Base-by-base conservation (phyloP, 139 green algal genomes). In the Protoeuglena noctilucae region DNA sequence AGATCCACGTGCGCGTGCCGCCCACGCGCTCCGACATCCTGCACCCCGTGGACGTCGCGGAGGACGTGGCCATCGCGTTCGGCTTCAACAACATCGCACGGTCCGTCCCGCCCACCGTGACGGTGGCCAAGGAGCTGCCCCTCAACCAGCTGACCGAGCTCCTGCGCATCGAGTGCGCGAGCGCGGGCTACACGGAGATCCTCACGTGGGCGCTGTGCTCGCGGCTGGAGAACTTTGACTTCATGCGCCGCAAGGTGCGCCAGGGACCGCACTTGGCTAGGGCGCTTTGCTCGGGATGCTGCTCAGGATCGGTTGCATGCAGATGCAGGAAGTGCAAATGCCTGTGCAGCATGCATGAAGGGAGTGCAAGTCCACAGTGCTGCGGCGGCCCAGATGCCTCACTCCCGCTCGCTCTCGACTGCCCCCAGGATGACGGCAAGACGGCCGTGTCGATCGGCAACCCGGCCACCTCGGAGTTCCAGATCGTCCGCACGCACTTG, bases 41-140 rank as follows among this genome's bases (percentile, higher is more conserved):
- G 58, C 90, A 98, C 52, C 73, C 83, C 7, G 94, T 82, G 54
- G 91, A 98, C 63, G 79, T 98, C 28, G 81, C 89, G 73, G 91
- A 98, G 76, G 90, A 98, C 63, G 86, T 97, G 53, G 91, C 91
- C 3, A 98, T 98, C 53, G 86, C 91, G 12, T 84, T 93, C 62
- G 91, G 91, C 25, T 98, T 89, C 79, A 98, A 97, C 72, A 96
- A 98, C 73, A 76, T 98, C 14, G 25, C 45, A 1, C 72, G 69
- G 56, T 73, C 40, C 9, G 63, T 75, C 6, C 75, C 81, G 4
- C 50, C 57, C 18, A 86, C 77, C 2, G 58, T 72, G 12, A 87
- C 79, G 0, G 60, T 80, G 12, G 91, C 85, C 3, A 60, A 64
- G 23, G 83, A 96, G 75, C 79, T 91, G 58, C 87, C 89, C 1